A percentile compares a stretch with the other conserved stretches of the same genome.
Evolutionary conservation across 2,329 filamentous ascomycete genomes (phyloP).

Genomic region (Alternaria infectoria): DNA sequence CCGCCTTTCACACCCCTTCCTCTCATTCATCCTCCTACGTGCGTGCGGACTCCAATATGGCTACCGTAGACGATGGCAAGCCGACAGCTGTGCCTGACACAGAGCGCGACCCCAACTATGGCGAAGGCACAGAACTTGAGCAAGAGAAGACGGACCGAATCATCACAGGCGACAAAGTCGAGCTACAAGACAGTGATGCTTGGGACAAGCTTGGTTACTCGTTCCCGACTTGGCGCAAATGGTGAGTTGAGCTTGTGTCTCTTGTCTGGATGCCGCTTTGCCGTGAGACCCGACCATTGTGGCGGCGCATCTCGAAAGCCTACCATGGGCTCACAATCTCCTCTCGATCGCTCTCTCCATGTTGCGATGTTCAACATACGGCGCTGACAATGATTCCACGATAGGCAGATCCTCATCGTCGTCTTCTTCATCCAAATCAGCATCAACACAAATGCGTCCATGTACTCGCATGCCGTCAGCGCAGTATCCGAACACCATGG

Average conservation of each 20-base stretch:
- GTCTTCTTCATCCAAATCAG: conserved; percentile 61
- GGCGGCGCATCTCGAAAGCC: not conserved
- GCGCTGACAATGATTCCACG: not conserved
- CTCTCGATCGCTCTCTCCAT: not conserved
- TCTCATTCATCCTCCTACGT: not conserved
- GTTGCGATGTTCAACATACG: not conserved
- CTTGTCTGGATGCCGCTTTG: conserved; percentile 33
- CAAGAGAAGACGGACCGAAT: conserved; percentile 29
- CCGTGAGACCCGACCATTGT: not conserved
- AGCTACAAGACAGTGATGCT: conserved; percentile 49
- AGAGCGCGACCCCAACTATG: conserved; percentile 26
- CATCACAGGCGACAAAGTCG: conserved; percentile 36
- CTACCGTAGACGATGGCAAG: conserved; percentile 14
- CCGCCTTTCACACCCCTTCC: not conserved
- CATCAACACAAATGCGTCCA: conserved; percentile 62
- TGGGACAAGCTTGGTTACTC: conserved; percentile 54
- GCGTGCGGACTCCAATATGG: conserved; percentile 3
- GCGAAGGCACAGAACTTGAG: conserved; percentile 19
- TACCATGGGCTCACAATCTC: not conserved
- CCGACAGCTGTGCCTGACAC: conserved; percentile 32
- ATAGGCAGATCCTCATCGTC: conserved; percentile 54
- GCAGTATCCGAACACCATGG: conserved; percentile 55
- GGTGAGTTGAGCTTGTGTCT: conserved; percentile 15
- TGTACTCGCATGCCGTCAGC: conserved; percentile 57
- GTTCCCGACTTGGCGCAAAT: conserved; percentile 57